Evolutionary conservation across 2,329 filamentous ascomycete genomes (phyloP).

Genomic region (Epicoccum sorghinum): DNA sequence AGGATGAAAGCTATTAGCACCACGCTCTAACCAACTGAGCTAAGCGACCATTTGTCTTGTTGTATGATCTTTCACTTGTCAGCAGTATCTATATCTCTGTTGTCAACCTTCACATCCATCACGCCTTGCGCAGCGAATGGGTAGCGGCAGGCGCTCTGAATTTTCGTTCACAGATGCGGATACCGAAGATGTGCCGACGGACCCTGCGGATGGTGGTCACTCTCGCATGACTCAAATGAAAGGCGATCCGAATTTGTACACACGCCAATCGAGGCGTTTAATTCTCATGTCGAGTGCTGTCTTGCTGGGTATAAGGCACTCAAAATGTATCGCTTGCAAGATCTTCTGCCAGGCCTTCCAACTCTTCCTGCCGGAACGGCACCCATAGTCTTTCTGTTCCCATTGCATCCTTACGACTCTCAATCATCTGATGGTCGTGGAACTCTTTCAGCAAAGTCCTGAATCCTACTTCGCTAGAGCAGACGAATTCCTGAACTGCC

Average conservation of each 20-base stretch:
- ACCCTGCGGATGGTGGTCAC: too few species aligned
- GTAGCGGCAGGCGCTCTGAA: too few species aligned
- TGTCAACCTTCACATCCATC: too few species aligned
- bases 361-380: slow-evolving; percentile 84
- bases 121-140: too few species aligned
- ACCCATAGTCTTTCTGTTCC: slow-evolving; percentile 86
- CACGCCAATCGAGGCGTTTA: not conserved
- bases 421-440: slow-evolving; percentile 97
- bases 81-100: not conserved
- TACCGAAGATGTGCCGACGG: too few species aligned
- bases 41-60: slow-evolving; percentile 23
- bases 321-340: slow-evolving; percentile 47
- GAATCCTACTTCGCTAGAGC: slow-evolving; percentile 95
- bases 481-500: slow-evolving; percentile 95
- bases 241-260: not conserved
- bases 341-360: slow-evolving; percentile 89
- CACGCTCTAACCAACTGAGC: slow-evolving; percentile 33
- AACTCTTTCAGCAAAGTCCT: slow-evolving; percentile 95
- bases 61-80: not conserved
- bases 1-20: slow-evolving; percentile 25
- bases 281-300: not conserved
- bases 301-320: slow-evolving; percentile 14
- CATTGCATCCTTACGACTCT: slow-evolving; percentile 80
- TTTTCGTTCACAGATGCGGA: too few species aligned
- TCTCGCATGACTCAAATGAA: not conserved